A percentile compares a stretch with the other conserved stretches of the same genome.
Evolutionary conservation across 345 rosid genomes (phyloP).

Genomic region (Sonneratia alba): DNA sequence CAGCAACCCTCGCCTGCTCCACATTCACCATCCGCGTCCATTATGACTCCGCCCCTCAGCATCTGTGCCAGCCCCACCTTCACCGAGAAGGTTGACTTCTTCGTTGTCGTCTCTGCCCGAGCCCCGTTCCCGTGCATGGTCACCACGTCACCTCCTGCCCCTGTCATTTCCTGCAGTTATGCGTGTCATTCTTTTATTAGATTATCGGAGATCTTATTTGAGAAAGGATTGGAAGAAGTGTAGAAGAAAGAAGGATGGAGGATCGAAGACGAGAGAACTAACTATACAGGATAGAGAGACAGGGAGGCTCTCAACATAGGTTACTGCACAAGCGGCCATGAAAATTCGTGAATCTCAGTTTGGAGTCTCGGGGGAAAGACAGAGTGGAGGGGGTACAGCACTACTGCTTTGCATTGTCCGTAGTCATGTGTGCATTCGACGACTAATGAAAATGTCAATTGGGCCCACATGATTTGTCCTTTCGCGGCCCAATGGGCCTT

Average conservation of each 20-base stretch:
- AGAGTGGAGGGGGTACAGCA: too few species aligned
- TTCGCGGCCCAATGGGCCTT: too few species aligned
- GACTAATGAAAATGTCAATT: too few species aligned
- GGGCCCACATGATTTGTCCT: too few species aligned
- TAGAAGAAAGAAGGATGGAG: not conserved
- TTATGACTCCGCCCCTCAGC: conserved; percentile 35
- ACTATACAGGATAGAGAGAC: not conserved
- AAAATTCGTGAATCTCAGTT: not conserved
- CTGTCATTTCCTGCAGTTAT: not conserved
- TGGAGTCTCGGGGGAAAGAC: not conserved
- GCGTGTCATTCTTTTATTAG: too few species aligned
- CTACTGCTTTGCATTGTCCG: too few species aligned
- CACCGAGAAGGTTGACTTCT: conserved; percentile 26
- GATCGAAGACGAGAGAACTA: not conserved
- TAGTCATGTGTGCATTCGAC: too few species aligned
- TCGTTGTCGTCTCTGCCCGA: conserved; percentile 21
- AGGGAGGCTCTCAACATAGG: not conserved
- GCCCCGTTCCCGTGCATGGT: conserved; percentile 38
- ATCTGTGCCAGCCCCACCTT: conserved; percentile 37
- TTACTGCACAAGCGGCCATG: not conserved
- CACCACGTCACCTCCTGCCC: conserved; percentile 31
- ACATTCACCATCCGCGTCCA: conserved; percentile 31
- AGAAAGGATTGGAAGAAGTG: not conserved
- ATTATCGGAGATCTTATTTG: not conserved
- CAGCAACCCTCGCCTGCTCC: conserved; percentile 33